Base-by-base conservation (phyloP, 2,329 filamentous ascomycete species). In the Neonectria hederae region DNA sequence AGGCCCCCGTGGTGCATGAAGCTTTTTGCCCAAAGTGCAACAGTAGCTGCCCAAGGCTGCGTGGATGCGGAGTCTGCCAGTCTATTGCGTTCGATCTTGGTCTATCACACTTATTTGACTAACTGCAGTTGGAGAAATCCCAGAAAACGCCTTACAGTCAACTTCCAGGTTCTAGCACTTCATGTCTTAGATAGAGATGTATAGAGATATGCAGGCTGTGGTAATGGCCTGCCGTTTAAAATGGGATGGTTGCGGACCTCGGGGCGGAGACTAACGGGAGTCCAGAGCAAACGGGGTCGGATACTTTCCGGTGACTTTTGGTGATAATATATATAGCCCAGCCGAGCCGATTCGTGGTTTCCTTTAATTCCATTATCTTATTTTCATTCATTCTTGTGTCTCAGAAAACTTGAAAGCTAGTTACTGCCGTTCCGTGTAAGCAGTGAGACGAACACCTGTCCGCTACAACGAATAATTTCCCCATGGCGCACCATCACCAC, bases 401-500 rank as follows among this genome's bases (percentile, higher is more conserved):
- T 17, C 2, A 26, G 7, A 3, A 9, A 22, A 10, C 4, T 9
- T 17, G 7, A 11, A 22, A n/a, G 21, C 14, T 3, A 35, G 38
- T 8, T 7, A 40, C 19, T 2, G 6, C 1, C 40, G 19, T 21
- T 11, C 13, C 13, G 43, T 55, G 2, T 67, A 56, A 4, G 54
- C 51, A 54, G 40, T 52, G 48, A 56, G 49, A 52, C 19, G n/a
- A 26, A 51, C 59, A 48, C 52, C 51, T 63, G 46, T 43, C 10
- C 19, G n/a, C 19, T 19, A 40, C 56, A 6, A 22, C 11, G 5
- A 7, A 11, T 2, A 32, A 63, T 63, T 60, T 19, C 54, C 56
- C 24, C 55, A 68, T 56, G 49, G 55, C 66, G 26, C 57, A 72
- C 40, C 63, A 66, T 21, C 71, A 72, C 26, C 71, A 73, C 26